These are phyloP conservation scores for Populus davidiana DNA, from an alignment of 345 rosid species.

Conservation along the genomic window DNA sequence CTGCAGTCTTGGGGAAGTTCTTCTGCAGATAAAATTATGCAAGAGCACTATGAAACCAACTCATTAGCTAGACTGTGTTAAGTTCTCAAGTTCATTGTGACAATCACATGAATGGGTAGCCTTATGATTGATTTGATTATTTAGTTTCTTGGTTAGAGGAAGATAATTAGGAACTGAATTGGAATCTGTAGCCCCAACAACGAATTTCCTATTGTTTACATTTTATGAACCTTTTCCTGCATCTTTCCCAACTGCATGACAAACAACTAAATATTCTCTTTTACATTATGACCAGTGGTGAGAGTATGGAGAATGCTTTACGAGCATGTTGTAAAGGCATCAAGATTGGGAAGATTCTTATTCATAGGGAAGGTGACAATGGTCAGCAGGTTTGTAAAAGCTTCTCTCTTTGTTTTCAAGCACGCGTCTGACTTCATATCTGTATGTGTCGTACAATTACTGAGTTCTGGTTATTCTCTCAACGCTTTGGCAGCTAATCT, in stretches of 20 bases:
- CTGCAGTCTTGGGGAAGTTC: background rate
- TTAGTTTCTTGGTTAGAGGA: background rate
- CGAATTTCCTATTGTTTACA: background rate
- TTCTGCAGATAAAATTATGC: background rate
- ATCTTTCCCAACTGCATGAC: background rate
- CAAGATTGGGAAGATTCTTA: slow-evolving; percentile 92
- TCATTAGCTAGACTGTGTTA: background rate
- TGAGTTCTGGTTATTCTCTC: slow-evolving; percentile 13
- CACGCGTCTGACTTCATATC: background rate
- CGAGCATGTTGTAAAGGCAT: slow-evolving; percentile 98
- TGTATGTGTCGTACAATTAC: background rate
- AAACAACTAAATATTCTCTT: slow-evolving; percentile 3
- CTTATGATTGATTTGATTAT: background rate
- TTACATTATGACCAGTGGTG: slow-evolving; percentile 57
- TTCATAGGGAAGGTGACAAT: slow-evolving; percentile 96
- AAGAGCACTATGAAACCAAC: background rate
- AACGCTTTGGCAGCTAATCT: slow-evolving; percentile 60
- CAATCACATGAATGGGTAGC: background rate
- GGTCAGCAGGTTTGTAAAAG: slow-evolving; percentile 73
- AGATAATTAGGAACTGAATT: background rate
- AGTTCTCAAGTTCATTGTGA: background rate
- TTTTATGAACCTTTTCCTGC: background rate
- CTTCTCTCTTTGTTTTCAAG: background rate
- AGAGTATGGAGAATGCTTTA: slow-evolving; percentile 98
- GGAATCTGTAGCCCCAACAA: background rate